Base-by-base conservation (phyloP, 2,329 filamentous ascomycete genomes). In the Ilyonectria sp. region DNA sequence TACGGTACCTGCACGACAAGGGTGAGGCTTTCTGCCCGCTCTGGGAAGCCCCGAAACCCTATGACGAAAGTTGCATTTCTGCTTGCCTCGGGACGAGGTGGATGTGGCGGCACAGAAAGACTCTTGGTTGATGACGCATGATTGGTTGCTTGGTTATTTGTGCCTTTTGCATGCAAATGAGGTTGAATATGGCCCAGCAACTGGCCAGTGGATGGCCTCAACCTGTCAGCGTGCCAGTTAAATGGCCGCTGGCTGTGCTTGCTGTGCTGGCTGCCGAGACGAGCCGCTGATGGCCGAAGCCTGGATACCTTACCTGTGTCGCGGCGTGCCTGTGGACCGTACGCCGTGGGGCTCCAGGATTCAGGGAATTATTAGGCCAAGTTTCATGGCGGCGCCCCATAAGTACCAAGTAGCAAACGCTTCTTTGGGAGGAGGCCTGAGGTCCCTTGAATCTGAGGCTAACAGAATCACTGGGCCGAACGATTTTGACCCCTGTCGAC, bases 191-290 rank as follows among this genome's bases (percentile, higher is more conserved):
- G 21, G 49, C 29, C 49, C 31, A 35, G 33, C 33, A 31, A n/a
- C 17, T 21, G 5, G 49, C 68, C 65, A 68, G 65, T 70, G 50
- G 57, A 49, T 50, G 33, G 26, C 35, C 47, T 59, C 50, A 62
- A 23, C 53, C 37, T 63, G 58, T 29, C 44, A 63, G 58, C 59
- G 62, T 68, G 67, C 60, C 44, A 57, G 37, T 8, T 43, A 43
- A 43, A 43, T 43, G 40, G 37, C 31, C 53, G 54, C 43, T 56
- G 44, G 56, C 40, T 43, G 13, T 31, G 23, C 23, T 23, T 3
- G 23, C 23, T 23, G 23, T 4, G 21, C 21, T 21, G 21, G 21
- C 21, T 21, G 21, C 37, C 21, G 40, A 26, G 31, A 40, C 31
- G 23, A 60, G 10, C 31, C 49, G 47, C 29, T 17, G 43, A 37